Evolutionary conservation across 2,329 filamentous ascomycete species (phyloP).

Genomic region (Aureobasidium namibiae): DNA sequence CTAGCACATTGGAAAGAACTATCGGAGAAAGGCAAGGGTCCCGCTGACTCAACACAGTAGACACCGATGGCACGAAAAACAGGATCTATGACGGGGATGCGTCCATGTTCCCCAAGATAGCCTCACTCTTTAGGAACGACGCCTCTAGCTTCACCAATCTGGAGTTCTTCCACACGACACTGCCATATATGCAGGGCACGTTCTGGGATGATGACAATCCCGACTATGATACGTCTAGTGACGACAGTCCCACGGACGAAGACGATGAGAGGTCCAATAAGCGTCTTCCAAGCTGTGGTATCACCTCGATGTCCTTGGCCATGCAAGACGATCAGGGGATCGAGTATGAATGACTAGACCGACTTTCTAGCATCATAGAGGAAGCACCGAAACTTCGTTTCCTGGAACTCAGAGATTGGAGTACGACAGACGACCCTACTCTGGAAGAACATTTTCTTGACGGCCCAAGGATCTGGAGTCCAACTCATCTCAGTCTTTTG

Average conservation of each 20-base stretch:
- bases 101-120: background rate
- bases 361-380: background rate
- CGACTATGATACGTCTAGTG: background rate
- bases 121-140: background rate
- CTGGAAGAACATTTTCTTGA: background rate
- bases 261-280: too few species aligned
- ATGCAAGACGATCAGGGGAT: background rate
- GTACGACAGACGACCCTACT: background rate
- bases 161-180: background rate
- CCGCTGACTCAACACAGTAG: background rate
- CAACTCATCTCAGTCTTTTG: background rate
- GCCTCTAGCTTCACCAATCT: background rate
- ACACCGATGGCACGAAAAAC: background rate
- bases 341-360: background rate
- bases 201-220: background rate
- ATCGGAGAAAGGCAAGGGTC: background rate
- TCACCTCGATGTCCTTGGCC: background rate
- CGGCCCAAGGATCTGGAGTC: background rate
- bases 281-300: background rate
- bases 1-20: too few species aligned
- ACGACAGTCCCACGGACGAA: too few species aligned
- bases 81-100: background rate
- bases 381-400: background rate
- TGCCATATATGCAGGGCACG: background rate
- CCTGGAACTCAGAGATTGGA: background rate